A percentile compares a stretch with the other conserved stretches of the same genome.
Conservation (phyloP, 345 rosid species). For the Camelina neglecta region DNA sequence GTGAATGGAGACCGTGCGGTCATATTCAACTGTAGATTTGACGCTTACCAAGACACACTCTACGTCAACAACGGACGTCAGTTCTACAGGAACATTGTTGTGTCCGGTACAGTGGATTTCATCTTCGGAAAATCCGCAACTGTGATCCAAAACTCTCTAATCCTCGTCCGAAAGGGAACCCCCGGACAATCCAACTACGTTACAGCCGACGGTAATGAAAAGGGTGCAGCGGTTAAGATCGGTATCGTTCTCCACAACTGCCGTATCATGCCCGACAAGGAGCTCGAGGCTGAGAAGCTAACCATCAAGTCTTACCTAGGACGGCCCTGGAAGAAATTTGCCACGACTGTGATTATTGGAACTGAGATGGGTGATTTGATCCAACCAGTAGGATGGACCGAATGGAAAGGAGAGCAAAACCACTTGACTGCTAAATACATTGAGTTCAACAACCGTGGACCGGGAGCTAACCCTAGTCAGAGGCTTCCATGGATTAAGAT, state of each 20-base stretch:
- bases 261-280: conserved; percentile 65
- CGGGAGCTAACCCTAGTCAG: conserved; percentile 50
- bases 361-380: conserved; percentile 59
- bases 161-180: conserved; percentile 55
- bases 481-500: conserved; percentile 63
- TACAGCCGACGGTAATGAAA: conserved; percentile 62
- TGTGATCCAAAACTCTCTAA: conserved; percentile 68
- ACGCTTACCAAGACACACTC: conserved; percentile 74
- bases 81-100: conserved; percentile 70
- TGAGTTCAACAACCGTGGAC: conserved; percentile 70
- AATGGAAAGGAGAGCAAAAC: conserved; percentile 50
- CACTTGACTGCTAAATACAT: conserved; percentile 47
- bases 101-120: conserved; percentile 80
- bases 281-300: conserved; percentile 46
- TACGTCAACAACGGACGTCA: conserved; percentile 62
- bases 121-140: conserved; percentile 68
- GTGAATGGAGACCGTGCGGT: conserved; percentile 59
- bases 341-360: conserved; percentile 69
- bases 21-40: conserved; percentile 64
- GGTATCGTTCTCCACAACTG: conserved; percentile 77
- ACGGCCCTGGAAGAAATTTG: conserved; percentile 67
- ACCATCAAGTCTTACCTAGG: conserved; percentile 60
- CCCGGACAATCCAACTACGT: conserved; percentile 57
- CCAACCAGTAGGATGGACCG: conserved; percentile 60
- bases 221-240: conserved; percentile 34